Percentiles rank a stretch among this genome's conserved stretches.
phyloP scores from a whole-genome alignment of 1,284 basidiomycete genomes.

The Anthracocystis setariae region DNA sequence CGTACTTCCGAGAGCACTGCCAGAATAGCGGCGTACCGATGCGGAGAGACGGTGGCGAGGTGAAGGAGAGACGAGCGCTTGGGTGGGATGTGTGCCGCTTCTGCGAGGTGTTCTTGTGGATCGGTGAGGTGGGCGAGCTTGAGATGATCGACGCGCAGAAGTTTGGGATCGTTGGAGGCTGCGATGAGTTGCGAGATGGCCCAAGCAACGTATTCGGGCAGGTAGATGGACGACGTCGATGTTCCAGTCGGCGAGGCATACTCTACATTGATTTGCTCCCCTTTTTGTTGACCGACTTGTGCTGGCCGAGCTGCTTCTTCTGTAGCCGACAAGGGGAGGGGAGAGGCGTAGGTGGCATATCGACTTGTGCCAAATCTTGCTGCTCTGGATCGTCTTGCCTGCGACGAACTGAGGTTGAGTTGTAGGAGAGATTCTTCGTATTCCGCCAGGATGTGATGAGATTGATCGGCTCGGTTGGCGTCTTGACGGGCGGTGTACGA shows the following conservation, averaged over 20 bases:
- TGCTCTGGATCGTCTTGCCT: conserved; percentile 41
- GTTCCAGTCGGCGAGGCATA: conserved; percentile 36
- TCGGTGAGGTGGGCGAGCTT: conserved; percentile 39
- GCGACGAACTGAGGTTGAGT: conserved; percentile 39
- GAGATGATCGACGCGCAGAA: conserved; percentile 35
- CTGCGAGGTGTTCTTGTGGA: conserved; percentile 32
- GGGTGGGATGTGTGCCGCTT: conserved; percentile 39
- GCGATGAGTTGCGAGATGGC: conserved; percentile 46
- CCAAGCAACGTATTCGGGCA: conserved; percentile 47
- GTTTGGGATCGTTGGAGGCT: conserved; percentile 35
- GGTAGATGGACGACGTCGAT: conserved; percentile 32
- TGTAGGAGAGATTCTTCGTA: conserved; percentile 12
- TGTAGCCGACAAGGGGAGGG: background rate
- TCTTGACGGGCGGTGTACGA: conserved; percentile 20
- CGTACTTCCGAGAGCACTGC: conserved; percentile 39
- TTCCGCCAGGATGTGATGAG: conserved; percentile 9
- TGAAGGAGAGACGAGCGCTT: conserved; percentile 42
- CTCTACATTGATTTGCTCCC: conserved; percentile 15
- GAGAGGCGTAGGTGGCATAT: conserved; percentile 14
- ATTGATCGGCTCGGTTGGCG: conserved; percentile 9
- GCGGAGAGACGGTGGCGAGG: conserved; percentile 40
- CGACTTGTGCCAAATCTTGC: conserved; percentile 40
- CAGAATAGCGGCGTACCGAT: conserved; percentile 48
- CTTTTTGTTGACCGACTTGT: conserved; percentile 13
- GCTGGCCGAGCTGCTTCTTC: background rate